Evolutionary conservation across 176 grass and related monocot species (phyloP), one percentile per base, ranked within the genome.

Genomic region (Cenchrus purpureus): DNA sequence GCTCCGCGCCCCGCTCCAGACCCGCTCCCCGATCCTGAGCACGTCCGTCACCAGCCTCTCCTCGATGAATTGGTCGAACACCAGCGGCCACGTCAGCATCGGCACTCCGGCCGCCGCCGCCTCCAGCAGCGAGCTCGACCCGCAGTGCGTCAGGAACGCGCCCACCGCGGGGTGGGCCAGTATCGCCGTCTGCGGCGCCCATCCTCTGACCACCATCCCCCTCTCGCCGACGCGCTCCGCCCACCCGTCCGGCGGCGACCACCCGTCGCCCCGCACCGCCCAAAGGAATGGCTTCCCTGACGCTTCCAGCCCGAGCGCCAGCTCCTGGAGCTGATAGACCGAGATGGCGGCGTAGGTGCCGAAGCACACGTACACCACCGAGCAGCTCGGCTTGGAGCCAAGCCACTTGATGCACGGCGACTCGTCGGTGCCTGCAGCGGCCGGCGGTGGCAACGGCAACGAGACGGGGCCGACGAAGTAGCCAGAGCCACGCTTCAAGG

Each of bases 131-230:
- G 88, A 92, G 88, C 75, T 92, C 54, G 68, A 89, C 12, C 93
- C 88, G 40, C 86, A 94, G 50, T 94, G 89, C 13, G 81, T 87
- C 77, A 94, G 5, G 82, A 94, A 94, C 10, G 77, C 86, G 2
- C 84, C 89, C 0, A 89, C 44, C 12, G 87, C 61, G 0, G 45
- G 7, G 11, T 77, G 86, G 2, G 13, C 29, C 0, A 87, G 64
- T 19, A 87, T 68, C 2, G 10, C 44, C 0, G 85, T 71, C 71
- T 92, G 84, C 0, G 87, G 83, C 5, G 34, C 86, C 90, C 90
- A 92, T 0, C 44, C 79, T 10, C 22, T 22, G 8, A 79, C 57
- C 14, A 92, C 19, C 42, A 92, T 13, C 12, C 87, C 86, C 37
- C 16, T 48, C 4, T 57, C 45, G 0, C 45, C 71, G 1, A 89